These are phyloP conservation scores for Myxozyma neotropica DNA, from an alignment of 805 yeast genomes.

Conservation along the genomic window DNA sequence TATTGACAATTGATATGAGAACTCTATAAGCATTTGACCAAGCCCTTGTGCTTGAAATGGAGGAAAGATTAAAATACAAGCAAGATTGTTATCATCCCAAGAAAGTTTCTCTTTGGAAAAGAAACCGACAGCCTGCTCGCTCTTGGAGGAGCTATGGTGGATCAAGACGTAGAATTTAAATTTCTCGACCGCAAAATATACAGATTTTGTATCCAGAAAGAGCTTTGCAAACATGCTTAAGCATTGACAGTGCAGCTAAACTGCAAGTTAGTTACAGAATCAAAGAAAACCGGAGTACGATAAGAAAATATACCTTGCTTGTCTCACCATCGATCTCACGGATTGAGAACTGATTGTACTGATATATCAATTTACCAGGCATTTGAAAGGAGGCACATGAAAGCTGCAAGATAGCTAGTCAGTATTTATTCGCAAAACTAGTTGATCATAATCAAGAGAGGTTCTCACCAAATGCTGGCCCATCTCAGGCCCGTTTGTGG, in stretches of 20 bases:
- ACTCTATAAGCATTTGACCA: slow-evolving; percentile 80
- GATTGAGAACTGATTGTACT: slow-evolving; percentile 58
- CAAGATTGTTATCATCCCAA: slow-evolving; percentile 77
- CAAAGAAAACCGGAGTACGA: too few species aligned
- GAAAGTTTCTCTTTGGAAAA: slow-evolving; percentile 85
- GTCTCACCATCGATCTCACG: slow-evolving; percentile 67
- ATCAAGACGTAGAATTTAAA: slow-evolving; percentile 72
- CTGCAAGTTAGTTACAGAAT: too few species aligned
- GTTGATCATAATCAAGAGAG: too few species aligned
- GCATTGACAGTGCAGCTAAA: slow-evolving; percentile 71
- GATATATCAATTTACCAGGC: slow-evolving; percentile 74
- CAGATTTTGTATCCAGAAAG: slow-evolving; percentile 85
- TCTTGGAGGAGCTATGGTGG: slow-evolving; percentile 35
- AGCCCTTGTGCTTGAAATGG: slow-evolving; percentile 80
- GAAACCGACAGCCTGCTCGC: slow-evolving; percentile 74
- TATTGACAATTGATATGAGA: slow-evolving; percentile 74
- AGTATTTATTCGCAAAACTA: too few species aligned
- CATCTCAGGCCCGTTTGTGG: slow-evolving; percentile 52
- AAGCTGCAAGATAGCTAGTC: slow-evolving; percentile 35
- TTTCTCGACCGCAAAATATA: slow-evolving; percentile 74
- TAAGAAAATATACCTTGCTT: slow-evolving; percentile 44
- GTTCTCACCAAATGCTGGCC: slow-evolving; percentile 49
- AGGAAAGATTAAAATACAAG: slow-evolving; percentile 89
- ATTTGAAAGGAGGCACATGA: slow-evolving; percentile 38
- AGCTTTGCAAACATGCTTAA: slow-evolving; percentile 83